These are phyloP conservation scores for Tripidium arundinaceum DNA, from an alignment of 202 grass and related monocot species.

Conservation along the genomic window DNA sequence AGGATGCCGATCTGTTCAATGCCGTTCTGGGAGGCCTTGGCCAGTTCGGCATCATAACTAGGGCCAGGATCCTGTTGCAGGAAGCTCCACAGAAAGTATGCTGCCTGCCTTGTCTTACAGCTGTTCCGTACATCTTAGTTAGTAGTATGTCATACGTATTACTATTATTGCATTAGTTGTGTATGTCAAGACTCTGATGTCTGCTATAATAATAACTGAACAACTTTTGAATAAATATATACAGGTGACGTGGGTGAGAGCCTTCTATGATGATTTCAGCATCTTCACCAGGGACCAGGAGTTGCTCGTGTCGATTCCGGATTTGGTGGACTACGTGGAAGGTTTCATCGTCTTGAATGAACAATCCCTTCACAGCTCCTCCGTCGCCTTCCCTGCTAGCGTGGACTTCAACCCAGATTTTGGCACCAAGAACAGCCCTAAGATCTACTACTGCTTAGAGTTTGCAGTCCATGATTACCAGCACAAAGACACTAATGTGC, in stretches of 20 bases:
- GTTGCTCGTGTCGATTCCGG: conserved; percentile 72
- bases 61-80: conserved; percentile 84
- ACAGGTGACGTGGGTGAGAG: conserved; percentile 91
- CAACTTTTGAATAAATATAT: conserved; percentile 28
- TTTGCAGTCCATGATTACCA: conserved; percentile 80
- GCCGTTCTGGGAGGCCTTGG: conserved; percentile 90
- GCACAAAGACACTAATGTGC: conserved; percentile 35
- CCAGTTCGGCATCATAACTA: conserved; percentile 97
- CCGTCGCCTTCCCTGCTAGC: conserved; percentile 73
- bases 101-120: conserved; percentile 15
- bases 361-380: conserved; percentile 72
- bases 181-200: conserved; percentile 5
- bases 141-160: background rate
- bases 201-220: conserved; percentile 3
- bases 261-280: conserved; percentile 92
- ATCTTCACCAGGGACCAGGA: conserved; percentile 79
- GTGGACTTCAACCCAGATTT: conserved; percentile 60
- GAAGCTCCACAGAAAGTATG: conserved; percentile 83
- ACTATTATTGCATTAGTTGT: background rate
- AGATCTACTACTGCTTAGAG: conserved; percentile 90
- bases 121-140: background rate
- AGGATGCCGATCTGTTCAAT: conserved; percentile 77
- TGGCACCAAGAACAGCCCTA: conserved; percentile 49
- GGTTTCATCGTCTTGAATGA: conserved; percentile 85
- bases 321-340: conserved; percentile 87